Base-by-base conservation (phyloP, 768 basidiomycete species). In the Cytidiella melzeri region DNA sequence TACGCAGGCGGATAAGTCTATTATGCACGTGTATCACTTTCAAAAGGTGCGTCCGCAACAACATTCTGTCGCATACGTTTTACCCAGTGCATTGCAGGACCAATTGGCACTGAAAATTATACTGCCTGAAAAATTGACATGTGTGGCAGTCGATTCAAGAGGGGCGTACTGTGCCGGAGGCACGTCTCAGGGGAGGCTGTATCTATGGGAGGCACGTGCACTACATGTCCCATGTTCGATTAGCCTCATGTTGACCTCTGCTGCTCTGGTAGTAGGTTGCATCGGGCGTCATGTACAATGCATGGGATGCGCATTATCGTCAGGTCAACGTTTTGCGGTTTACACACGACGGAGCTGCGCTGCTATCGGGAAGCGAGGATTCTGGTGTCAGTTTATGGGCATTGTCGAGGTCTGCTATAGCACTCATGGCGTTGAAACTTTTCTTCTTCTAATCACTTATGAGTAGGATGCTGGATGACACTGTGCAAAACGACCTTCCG, bases 221-320 rank as follows among this genome's bases (percentile, higher is more conserved):
- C 21, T 25, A 21, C 27, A 21, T 37, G 38, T 27, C 21, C 13
- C 41, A 10, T 19, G 15, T 10, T 23, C 36, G 13, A 11, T 11
- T 19, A 23, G 10, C 40, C 11, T 19, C 24, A 47, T 19, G 48
- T 15, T 27, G 37, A 23, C 25, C 49, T 24, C 9, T 4, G 24
- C 20, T 5, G 18, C 25, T 41, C 50, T 43, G 52, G 43, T 25
- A 64, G 52, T 68, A 96, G 92, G 74, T 92, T 56, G 74, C 87
- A 9, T 96, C 94, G n/a, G 94, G 94, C n/a, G 83, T 94, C 46
- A 71, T 97, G 41, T 92, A 83, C 71, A 82, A 86, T 57, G 79
- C 88, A 0, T 93, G 93, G 82, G 94, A 97, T 52, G 94, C 94
- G 15, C 95, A 98, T 66, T 99, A 98, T 69, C 87, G 95, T 50